These are phyloP conservation scores for Scenedesmus sp. DNA, from an alignment of 163 green algal genomes.

Conservation along the genomic window DNA sequence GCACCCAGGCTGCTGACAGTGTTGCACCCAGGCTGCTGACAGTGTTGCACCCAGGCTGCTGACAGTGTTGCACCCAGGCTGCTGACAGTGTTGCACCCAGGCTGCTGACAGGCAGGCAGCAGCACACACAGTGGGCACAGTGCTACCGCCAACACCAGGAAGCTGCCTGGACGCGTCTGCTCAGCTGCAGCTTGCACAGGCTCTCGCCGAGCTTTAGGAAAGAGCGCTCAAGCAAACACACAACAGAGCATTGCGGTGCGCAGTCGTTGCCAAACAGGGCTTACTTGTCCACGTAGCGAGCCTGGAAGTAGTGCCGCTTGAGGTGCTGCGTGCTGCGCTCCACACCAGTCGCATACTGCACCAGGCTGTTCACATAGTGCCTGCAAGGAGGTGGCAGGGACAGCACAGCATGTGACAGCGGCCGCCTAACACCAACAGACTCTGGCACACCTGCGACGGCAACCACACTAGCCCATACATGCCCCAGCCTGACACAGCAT, in stretches of 20 bases:
- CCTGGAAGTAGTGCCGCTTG: constrained; percentile 53
- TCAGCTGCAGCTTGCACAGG: not conserved
- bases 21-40: too few relatives aligned
- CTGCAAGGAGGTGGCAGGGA: constrained; percentile 36
- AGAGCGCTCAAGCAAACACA: not conserved
- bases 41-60: too few relatives aligned
- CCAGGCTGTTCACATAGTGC: constrained; percentile 80
- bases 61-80: too few relatives aligned
- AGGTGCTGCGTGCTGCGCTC: constrained; percentile 60
- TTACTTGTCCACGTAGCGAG: constrained; percentile 38
- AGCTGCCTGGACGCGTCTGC: too few relatives aligned
- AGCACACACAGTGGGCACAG: not conserved
- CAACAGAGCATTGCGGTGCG: too few relatives aligned
- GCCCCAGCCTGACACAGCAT: not conserved
- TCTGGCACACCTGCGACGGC: not conserved
- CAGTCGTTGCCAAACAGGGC: not conserved
- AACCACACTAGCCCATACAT: not conserved
- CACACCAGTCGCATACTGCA: constrained; percentile 75
- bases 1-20: too few relatives aligned
- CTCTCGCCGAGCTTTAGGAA: not conserved
- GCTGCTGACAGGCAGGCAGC: not conserved
- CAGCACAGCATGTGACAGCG: not conserved
- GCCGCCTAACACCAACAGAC: not conserved
- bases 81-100: not conserved
- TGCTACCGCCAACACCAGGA: too few relatives aligned